These are phyloP conservation scores for Pseudomassariella vexata DNA, from an alignment of 2,329 filamentous ascomycete species.

Conservation along the genomic window DNA sequence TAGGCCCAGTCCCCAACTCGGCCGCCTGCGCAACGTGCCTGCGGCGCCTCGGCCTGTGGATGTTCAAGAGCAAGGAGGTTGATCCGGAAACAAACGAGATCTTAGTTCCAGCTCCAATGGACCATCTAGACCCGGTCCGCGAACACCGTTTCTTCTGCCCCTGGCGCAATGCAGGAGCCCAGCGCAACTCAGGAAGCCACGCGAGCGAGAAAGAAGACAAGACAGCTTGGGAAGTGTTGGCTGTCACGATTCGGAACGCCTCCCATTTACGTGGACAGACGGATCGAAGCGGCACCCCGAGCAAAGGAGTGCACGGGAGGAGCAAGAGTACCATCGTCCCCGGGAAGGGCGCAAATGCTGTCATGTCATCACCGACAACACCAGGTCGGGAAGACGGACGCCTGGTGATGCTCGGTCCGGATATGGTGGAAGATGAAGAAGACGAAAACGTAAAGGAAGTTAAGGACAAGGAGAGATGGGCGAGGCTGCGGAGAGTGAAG, in stretches of 20 bases:
- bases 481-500: slow-evolving; percentile 64
- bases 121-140: slow-evolving; percentile 59
- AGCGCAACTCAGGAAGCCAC: slow-evolving; percentile 43
- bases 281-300: slow-evolving; percentile 20
- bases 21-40: slow-evolving; percentile 82
- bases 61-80: slow-evolving; percentile 75
- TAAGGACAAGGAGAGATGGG: slow-evolving; percentile 70
- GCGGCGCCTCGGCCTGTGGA: slow-evolving; percentile 84
- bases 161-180: slow-evolving; percentile 62
- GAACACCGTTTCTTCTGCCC: slow-evolving; percentile 83
- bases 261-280: slow-evolving; percentile 39
- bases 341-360: no score
- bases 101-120: slow-evolving; percentile 56
- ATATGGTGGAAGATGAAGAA: slow-evolving; percentile 25
- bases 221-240: slow-evolving; percentile 50
- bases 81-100: slow-evolving; percentile 44
- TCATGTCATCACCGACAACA: no score
- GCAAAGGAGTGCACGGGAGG: slow-evolving; percentile 23
- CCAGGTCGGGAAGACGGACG: slow-evolving; percentile 13
- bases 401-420: slow-evolving; percentile 12
- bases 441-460: slow-evolving; percentile 44
- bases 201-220: slow-evolving; percentile 28
- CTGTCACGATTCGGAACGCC: slow-evolving; percentile 53
- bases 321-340: slow-evolving; percentile 16
- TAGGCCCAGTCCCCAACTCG: slow-evolving; percentile 62